Evolutionary conservation across 495 filamentous ascomycete genomes (phyloP).

Genomic region (Glutinoglossum americanum): DNA sequence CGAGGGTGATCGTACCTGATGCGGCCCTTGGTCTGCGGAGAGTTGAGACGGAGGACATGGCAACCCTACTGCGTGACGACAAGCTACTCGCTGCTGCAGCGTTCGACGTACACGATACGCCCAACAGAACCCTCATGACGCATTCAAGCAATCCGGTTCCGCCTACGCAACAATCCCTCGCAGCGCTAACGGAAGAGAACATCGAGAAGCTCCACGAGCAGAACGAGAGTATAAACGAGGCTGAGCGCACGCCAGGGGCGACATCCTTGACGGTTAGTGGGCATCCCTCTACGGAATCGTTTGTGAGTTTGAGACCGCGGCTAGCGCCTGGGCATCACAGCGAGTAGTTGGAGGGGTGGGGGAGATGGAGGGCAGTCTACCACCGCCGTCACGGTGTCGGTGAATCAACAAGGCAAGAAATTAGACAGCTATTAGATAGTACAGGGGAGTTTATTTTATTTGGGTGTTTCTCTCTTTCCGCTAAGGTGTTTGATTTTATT

Average conservation of each 20-base stretch:
- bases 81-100: conserved; percentile 19
- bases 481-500: too few species aligned
- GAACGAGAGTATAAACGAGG: not conserved
- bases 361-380: too few species aligned
- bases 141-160: not conserved
- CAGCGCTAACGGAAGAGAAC: not conserved
- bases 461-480: too few species aligned
- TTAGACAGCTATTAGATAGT: too few species aligned
- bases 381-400: too few species aligned
- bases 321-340: too few species aligned
- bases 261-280: not conserved
- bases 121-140: not conserved
- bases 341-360: too few species aligned
- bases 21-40: conserved; percentile 13
- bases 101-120: not conserved
- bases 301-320: too few species aligned
- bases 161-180: not conserved
- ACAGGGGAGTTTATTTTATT: too few species aligned
- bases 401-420: too few species aligned
- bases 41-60: conserved; percentile 24
- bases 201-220: not conserved
- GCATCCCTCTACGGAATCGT: too few species aligned
- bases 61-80: conserved; percentile 22
- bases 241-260: not conserved
- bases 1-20: conserved; percentile 12